Evolutionary conservation across 805 yeast species (phyloP), one percentile per base, ranked within the genome.

Genomic region (Pichia phayaonensis): DNA sequence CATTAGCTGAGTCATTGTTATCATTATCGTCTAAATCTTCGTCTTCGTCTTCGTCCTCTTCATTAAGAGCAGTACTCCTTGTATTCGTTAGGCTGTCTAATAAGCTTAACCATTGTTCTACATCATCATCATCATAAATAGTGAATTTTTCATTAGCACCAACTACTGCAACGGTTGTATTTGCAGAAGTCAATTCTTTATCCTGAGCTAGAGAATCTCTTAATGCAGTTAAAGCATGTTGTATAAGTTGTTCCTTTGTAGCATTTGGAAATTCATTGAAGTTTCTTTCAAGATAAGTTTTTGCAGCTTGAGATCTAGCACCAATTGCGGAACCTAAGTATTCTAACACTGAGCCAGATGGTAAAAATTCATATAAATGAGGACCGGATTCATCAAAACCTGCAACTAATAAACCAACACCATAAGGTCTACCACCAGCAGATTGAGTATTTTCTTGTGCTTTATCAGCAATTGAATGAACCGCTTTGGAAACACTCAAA

Each of bases 221-320:
- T 63, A 94, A 76, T 0, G 99, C 95, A 58, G 83, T 83, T 59
- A 94, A 82, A 4, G 95, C 98, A 60, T 83, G 90, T 42, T 84
- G 81, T 54, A 94, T 81, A 57, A 94, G 78, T 59, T 86, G 83
- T 60, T 89, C 95, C 39, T 76, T 72, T 13, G 78, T 72, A 8
- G 81, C 72, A 49, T 77, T 75, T 20, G 81, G 71, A 58, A 88
- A 86, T 29, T 74, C 72, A 38, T 86, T 89, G 63, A 83, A 75
- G 58, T 84, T 84, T 64, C 96, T 83, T 70, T 94, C 99, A 64
- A 94, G 72, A 60, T 89, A 94, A 2, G 99, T 94, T 72, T 95
- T 82, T 16, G 97, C 97, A 46, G 98, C 98, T 71, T 94, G 99
- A 2, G 98, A 92, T 65, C 99, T 80, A 11, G 99, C 98, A 44